Percentiles rank a stretch among this genome's conserved stretches.
Conservation (phyloP, 805 yeast species). For the Yamadazyma insecticola region DNA sequence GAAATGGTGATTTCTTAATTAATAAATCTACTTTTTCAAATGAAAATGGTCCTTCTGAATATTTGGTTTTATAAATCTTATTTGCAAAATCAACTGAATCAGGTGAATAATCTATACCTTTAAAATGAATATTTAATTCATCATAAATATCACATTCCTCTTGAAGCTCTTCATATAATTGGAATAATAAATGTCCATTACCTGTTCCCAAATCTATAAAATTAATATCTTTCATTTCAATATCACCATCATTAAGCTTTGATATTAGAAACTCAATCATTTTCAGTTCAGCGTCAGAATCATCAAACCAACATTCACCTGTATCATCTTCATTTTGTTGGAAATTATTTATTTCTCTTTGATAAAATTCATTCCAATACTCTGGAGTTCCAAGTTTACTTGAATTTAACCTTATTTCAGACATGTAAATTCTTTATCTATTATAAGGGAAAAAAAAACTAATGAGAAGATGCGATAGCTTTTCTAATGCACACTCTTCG, state of each 20-base stretch:
- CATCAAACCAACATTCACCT: slow-evolving; percentile 97
- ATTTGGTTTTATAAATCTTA: slow-evolving; percentile 44
- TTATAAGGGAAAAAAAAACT: too few species aligned
- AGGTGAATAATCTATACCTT: slow-evolving; percentile 84
- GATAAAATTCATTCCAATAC: slow-evolving; percentile 90
- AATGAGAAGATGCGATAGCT: too few species aligned
- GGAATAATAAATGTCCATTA: slow-evolving; percentile 84
- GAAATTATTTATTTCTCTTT: slow-evolving; percentile 68
- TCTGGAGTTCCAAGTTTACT: slow-evolving; percentile 84
- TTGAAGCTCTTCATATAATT: slow-evolving; percentile 58
- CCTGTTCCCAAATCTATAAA: slow-evolving; percentile 92
- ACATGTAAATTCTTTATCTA: too few species aligned
- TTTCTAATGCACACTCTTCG: too few species aligned
- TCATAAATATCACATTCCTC: slow-evolving; percentile 15
- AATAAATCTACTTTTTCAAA: slow-evolving; percentile 74
- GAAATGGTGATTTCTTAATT: slow-evolving; percentile 29
- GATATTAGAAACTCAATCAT: slow-evolving; percentile 69
- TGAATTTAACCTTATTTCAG: slow-evolving; percentile 47
- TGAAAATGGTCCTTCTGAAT: slow-evolving; percentile 33
- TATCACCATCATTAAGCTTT: slow-evolving; percentile 33
- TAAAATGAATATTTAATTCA: slow-evolving; percentile 10
- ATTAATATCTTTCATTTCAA: slow-evolving; percentile 22
- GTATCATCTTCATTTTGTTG: slow-evolving; percentile 72
- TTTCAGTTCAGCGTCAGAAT: slow-evolving; percentile 85
- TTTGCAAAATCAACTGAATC: slow-evolving; percentile 75